phyloP scores from a whole-genome alignment of 2,329 filamentous ascomycete genomes.

The Fusarium sarcochroum region DNA sequence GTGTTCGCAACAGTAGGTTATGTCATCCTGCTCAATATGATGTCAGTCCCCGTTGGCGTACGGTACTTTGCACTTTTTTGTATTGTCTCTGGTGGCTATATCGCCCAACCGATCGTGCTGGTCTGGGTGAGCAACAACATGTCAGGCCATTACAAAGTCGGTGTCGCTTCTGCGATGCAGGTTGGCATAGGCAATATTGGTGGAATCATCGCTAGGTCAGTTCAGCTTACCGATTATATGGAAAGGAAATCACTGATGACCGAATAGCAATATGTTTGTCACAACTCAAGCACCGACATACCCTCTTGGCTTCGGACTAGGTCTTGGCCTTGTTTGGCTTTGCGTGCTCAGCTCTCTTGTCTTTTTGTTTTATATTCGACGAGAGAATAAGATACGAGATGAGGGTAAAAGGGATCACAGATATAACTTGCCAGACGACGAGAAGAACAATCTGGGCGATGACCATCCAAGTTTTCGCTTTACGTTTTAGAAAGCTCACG shows the following conservation, averaged over 20 bases:
- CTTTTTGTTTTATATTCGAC: conserved; percentile 8
- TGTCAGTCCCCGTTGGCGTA: conserved; percentile 14
- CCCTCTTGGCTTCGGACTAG: conserved; percentile 17
- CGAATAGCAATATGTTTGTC: conserved; percentile 19
- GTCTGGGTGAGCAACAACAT: conserved; percentile 85
- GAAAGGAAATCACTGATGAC: neutral
- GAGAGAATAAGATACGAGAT: conserved; percentile 31
- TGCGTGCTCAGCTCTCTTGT: conserved; percentile 1
- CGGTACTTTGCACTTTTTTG: conserved; percentile 29
- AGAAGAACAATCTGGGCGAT: conserved; percentile 11
- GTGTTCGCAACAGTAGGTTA: conserved; percentile 15
- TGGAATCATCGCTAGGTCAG: conserved; percentile 49
- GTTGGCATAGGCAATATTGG: conserved; percentile 72
- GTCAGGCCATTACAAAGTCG: conserved; percentile 75
- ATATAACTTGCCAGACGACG: conserved; percentile 8
- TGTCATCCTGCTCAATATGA: conserved; percentile 12
- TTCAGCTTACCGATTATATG: neutral
- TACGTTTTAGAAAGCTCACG: neutral
- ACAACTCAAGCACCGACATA: conserved; percentile 12
- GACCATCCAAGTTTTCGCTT: conserved; percentile 18
- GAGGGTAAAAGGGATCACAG: conserved; percentile 16
- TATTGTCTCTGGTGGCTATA: conserved; percentile 16
- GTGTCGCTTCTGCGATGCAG: conserved; percentile 74
- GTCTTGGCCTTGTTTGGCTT: conserved; percentile 22
- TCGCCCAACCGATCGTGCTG: conserved; percentile 63